Conservation (phyloP, 1,139 yeast species). For the Taphrina communis region DNA sequence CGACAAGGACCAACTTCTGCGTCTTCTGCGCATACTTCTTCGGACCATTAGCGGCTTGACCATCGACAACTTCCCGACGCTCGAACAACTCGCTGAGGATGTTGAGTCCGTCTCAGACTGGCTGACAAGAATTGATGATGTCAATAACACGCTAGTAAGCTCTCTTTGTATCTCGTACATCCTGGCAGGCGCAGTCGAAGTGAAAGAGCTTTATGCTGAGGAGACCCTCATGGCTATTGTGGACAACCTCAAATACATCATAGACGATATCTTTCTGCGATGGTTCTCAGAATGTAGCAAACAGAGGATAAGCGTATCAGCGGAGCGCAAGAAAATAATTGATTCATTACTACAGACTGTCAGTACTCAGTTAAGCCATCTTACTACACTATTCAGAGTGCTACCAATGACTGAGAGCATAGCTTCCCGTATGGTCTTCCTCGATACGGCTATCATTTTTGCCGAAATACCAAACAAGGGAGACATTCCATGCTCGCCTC, state of each 20-base stretch:
- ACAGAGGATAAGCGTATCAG: background rate
- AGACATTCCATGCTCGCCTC: slow-evolving; percentile 9
- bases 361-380: slow-evolving; percentile 29
- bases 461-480: slow-evolving; percentile 46
- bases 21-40: slow-evolving; percentile 24
- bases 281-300: slow-evolving; percentile 12
- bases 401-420: slow-evolving; percentile 52
- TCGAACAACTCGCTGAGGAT: background rate
- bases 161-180: slow-evolving; percentile 21
- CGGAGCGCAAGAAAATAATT: slow-evolving; percentile 29
- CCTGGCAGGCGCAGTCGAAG: background rate
- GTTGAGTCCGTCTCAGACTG: background rate
- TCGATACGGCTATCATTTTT: slow-evolving; percentile 56
- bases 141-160: slow-evolving; percentile 19
- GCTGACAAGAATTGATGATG: slow-evolving; percentile 16
- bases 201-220: slow-evolving; percentile 54
- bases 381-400: slow-evolving; percentile 17
- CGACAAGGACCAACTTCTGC: slow-evolving; percentile 10
- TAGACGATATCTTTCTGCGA: slow-evolving; percentile 54
- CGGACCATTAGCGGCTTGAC: slow-evolving; percentile 1
- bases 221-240: slow-evolving; percentile 56
- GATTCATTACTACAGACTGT: slow-evolving; percentile 10
- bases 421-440: slow-evolving; percentile 61
- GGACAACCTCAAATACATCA: slow-evolving; percentile 53
- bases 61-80: background rate